A percentile compares a stretch with the other conserved stretches of the same genome.
Evolutionary conservation across 2,329 filamentous ascomycete species (phyloP).

Genomic region (Aspergillus hortae): DNA sequence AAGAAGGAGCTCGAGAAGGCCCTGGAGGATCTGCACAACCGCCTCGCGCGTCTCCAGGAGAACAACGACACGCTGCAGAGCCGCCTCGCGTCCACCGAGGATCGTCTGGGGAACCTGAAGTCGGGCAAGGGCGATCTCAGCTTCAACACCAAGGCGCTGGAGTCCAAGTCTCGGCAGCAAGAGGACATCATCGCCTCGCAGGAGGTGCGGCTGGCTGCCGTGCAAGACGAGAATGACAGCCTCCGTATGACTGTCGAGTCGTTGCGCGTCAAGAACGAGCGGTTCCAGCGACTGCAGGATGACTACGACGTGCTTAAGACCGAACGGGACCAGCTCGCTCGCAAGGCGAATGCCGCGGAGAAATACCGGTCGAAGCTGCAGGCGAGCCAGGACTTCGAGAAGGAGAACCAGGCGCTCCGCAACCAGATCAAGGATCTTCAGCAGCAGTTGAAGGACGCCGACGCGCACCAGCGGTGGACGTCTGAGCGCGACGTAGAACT

Average conservation of each 20-base stretch:
- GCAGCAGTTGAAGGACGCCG: slow-evolving; percentile 44
- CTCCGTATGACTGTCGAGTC: slow-evolving; percentile 44
- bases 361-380: slow-evolving; percentile 50
- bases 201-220: slow-evolving; percentile 61
- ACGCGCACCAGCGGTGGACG: slow-evolving; percentile 39
- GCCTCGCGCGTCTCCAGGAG: slow-evolving; percentile 55
- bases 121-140: slow-evolving; percentile 47
- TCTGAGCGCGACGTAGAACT: slow-evolving; percentile 41
- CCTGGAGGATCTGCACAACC: slow-evolving; percentile 54
- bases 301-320: slow-evolving; percentile 49
- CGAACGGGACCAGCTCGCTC: slow-evolving; percentile 43
- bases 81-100: slow-evolving; percentile 46
- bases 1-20: slow-evolving; percentile 48
- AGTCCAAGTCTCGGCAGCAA: slow-evolving; percentile 57
- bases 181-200: slow-evolving; percentile 68
- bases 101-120: slow-evolving; percentile 50
- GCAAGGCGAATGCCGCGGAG: slow-evolving; percentile 48
- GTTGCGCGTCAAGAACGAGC: slow-evolving; percentile 43
- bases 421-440: slow-evolving; percentile 46
- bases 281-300: slow-evolving; percentile 46
- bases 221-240: slow-evolving; percentile 43
- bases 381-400: slow-evolving; percentile 47
- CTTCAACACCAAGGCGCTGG: slow-evolving; percentile 42
- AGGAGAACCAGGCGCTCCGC: slow-evolving; percentile 46
- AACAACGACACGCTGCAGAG: slow-evolving; percentile 46